phyloP scores from a whole-genome alignment of 371 early-diverging fungal species.

The Rhizopus microsporus region DNA sequence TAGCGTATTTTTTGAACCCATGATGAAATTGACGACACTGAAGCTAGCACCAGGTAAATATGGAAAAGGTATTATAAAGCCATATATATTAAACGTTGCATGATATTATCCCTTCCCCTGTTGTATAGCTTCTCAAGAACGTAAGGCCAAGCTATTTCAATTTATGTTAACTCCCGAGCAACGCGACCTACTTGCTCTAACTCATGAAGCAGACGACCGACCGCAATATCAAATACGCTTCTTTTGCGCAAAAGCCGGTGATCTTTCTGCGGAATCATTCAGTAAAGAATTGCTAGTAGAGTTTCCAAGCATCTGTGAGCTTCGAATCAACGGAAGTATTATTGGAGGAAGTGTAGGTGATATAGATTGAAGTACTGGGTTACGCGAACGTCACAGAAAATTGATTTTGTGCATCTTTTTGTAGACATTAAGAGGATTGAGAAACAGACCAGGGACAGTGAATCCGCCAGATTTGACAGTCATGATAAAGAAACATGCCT shows the following conservation, averaged over 20 bases:
- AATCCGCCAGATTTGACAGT: conserved; percentile 60
- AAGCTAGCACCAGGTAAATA: conserved; percentile 36
- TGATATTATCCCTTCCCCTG: too few relatives aligned
- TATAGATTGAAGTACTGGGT: too few relatives aligned
- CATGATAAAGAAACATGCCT: conserved; percentile 30
- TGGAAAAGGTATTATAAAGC: background rate
- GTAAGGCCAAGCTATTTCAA: conserved; percentile 11
- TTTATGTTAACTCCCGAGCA: conserved; percentile 18
- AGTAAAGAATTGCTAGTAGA: conserved; percentile 36
- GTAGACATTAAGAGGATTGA: conserved; percentile 59
- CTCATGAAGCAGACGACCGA: conserved; percentile 10
- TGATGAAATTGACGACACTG: conserved; percentile 24
- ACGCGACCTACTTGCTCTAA: conserved; percentile 2
- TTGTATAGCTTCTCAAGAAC: conserved; percentile 18
- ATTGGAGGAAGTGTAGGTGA: conserved; percentile 49
- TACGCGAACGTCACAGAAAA: too few relatives aligned
- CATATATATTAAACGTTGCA: background rate
- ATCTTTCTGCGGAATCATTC: conserved; percentile 6
- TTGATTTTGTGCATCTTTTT: background rate
- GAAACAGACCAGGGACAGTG: conserved; percentile 64
- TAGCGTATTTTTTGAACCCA: conserved; percentile 38
- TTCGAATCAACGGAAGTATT: conserved; percentile 48
- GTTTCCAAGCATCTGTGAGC: conserved; percentile 49
- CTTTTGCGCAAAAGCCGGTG: conserved; percentile 17
- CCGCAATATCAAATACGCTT: conserved; percentile 25